These are phyloP conservation scores for Colletotrichum karsti DNA, from an alignment of 2,329 filamentous ascomycete genomes.

Conservation along the genomic window DNA sequence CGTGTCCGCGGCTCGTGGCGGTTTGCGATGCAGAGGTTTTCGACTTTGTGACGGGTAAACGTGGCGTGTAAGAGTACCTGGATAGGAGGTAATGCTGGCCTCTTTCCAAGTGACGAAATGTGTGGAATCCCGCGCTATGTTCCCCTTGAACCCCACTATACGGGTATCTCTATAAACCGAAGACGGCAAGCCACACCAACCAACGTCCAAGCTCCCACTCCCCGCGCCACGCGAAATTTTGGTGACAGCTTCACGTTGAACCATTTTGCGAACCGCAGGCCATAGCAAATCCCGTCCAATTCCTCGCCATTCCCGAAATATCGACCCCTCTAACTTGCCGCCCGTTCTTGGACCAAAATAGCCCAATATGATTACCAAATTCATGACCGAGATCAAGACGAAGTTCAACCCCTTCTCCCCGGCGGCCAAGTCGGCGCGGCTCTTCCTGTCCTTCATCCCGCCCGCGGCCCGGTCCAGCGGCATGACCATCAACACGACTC, in stretches of 20 bases:
- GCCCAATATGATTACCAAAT: slow-evolving; percentile 80
- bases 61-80: background rate
- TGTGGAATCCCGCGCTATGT: background rate
- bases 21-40: background rate
- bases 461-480: slow-evolving; percentile 76
- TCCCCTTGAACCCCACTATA: background rate
- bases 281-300: background rate
- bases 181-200: slow-evolving; percentile 4
- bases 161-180: background rate
- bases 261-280: background rate
- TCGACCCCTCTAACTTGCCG: no score
- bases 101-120: slow-evolving; percentile 33
- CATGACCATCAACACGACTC: slow-evolving; percentile 80
- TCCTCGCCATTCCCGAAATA: no score
- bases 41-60: background rate
- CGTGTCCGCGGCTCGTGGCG: background rate
- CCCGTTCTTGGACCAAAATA: no score
- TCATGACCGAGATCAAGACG: slow-evolving; percentile 84
- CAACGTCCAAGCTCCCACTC: slow-evolving; percentile 22
- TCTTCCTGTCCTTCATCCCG: slow-evolving; percentile 88
- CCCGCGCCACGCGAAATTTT: slow-evolving; percentile 27
- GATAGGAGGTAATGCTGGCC: slow-evolving; percentile 30
- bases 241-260: slow-evolving; percentile 18
- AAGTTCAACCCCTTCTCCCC: slow-evolving; percentile 93
- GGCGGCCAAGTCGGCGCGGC: slow-evolving; percentile 81